Percentiles rank a stretch among this genome's conserved stretches.
Evolutionary conservation across 2,329 filamentous ascomycete genomes (phyloP).

Genomic region (Thelonectria rubi): DNA sequence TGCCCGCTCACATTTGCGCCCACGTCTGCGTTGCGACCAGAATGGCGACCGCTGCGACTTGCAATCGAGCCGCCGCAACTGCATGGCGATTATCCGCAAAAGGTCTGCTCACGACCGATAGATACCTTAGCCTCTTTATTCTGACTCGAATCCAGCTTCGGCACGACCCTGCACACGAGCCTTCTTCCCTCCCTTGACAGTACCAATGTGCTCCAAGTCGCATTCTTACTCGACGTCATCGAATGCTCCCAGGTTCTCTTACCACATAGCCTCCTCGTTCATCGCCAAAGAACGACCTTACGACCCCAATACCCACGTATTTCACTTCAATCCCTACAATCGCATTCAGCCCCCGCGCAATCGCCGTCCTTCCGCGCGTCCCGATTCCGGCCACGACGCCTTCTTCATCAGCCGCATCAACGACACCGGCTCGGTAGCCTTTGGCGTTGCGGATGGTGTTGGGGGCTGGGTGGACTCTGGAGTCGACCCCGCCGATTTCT

Average conservation of each 20-base stretch:
- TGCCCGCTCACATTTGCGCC: slow-evolving; percentile 1
- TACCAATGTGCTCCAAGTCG: slow-evolving; percentile 33
- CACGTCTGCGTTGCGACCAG: slow-evolving; percentile 17
- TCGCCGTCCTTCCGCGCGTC: slow-evolving; percentile 57
- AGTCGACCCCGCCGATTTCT: slow-evolving; percentile 94
- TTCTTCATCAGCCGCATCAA: slow-evolving; percentile 92
- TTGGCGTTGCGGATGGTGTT: slow-evolving; percentile 93
- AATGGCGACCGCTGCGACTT: slow-evolving; percentile 37
- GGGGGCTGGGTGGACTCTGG: slow-evolving; percentile 94
- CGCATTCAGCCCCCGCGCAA: slow-evolving; percentile 60
- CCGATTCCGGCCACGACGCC: slow-evolving; percentile 90
- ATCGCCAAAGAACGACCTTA: slow-evolving; percentile 76
- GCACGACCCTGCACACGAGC: slow-evolving; percentile 10
- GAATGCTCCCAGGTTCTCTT: slow-evolving; percentile 60
- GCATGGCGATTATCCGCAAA: slow-evolving; percentile 37
- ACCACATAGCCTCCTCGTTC: slow-evolving; percentile 78
- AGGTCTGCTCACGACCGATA: slow-evolving; percentile 27
- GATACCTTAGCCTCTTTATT: not conserved
- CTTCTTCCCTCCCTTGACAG: slow-evolving; percentile 25
- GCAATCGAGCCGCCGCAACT: slow-evolving; percentile 33
- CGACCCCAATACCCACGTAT: slow-evolving; percentile 73
- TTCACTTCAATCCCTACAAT: slow-evolving; percentile 75
- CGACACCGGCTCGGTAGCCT: slow-evolving; percentile 74
- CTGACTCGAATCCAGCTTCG: slow-evolving; percentile 34
- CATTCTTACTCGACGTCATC: slow-evolving; percentile 39